These are phyloP conservation scores for Solanum megistacrolobum DNA, from an alignment of 257 asterid species.

Conservation along the genomic window DNA sequence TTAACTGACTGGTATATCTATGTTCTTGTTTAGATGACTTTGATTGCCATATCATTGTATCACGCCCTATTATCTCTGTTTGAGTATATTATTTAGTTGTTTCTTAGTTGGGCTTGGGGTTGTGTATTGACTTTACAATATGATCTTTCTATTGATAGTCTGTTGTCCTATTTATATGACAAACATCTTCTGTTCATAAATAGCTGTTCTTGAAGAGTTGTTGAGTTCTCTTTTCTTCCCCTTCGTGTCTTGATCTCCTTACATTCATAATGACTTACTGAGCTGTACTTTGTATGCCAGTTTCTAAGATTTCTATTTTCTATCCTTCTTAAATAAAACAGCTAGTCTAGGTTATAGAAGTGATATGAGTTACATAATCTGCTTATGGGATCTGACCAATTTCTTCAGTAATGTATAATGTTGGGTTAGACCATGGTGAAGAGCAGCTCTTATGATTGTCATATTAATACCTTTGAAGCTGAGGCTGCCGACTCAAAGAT, in stretches of 20 bases:
- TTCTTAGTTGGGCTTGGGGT: not conserved
- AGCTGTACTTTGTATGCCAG: not conserved
- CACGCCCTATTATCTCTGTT: not conserved
- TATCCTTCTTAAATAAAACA: not conserved
- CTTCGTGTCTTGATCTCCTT: not conserved
- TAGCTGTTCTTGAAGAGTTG: not conserved
- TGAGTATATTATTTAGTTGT: not conserved
- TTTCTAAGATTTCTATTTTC: not conserved
- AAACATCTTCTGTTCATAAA: not conserved
- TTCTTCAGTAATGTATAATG: not conserved
- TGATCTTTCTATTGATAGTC: not conserved
- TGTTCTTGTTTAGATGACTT: not conserved
- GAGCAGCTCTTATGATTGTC: not conserved
- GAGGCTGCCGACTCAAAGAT: not conserved
- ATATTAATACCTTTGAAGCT: not conserved
- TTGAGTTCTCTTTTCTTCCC: not conserved
- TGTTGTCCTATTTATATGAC: not conserved
- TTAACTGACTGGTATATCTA: conserved; percentile 54
- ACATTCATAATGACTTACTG: not conserved
- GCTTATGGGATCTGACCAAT: not conserved
- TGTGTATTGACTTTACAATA: not conserved
- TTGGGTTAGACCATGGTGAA: not conserved
- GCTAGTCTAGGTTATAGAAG: not conserved
- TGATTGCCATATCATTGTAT: not conserved
- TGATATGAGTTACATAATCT: not conserved